Evolutionary conservation across 805 yeast species (phyloP).

Genomic region (Saccharomycopsis sp.): DNA sequence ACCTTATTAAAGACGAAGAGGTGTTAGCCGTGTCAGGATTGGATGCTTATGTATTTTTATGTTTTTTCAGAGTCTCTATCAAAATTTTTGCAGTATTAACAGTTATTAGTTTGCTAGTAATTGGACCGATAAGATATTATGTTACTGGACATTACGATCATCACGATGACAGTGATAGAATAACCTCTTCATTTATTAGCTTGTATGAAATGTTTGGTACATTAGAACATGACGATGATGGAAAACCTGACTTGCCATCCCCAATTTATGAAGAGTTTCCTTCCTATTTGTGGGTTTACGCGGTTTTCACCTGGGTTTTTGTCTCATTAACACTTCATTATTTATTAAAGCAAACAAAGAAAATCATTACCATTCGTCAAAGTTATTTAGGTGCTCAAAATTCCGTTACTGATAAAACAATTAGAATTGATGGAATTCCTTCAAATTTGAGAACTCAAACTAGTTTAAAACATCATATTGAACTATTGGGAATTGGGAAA

Average conservation of each 20-base stretch:
- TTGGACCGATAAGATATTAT: conserved; percentile 43
- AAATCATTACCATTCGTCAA: conserved; percentile 42
- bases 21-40: conserved; percentile 58
- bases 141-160: conserved; percentile 39
- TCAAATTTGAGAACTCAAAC: conserved; percentile 32
- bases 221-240: neutral
- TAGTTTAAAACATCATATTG: conserved; percentile 38
- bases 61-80: conserved; percentile 84
- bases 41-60: conserved; percentile 87
- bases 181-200: neutral
- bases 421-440: conserved; percentile 46
- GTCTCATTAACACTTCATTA: conserved; percentile 36
- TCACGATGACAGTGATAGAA: conserved; percentile 18
- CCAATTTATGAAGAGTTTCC: conserved; percentile 23
- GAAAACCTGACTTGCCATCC: conserved; percentile 6
- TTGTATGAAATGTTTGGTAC: neutral
- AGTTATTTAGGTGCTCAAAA: conserved; percentile 48
- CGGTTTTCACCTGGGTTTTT: conserved; percentile 45
- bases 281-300: conserved; percentile 40
- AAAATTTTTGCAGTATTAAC: conserved; percentile 34
- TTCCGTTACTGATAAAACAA: conserved; percentile 50
- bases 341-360: conserved; percentile 36
- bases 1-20: conserved; percentile 37
- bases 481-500: conserved; percentile 43
- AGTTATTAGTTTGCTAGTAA: conserved; percentile 35